phyloP scores from a whole-genome alignment of 2,329 filamentous ascomycete genomes.

The Tolypocladium tropicale region DNA sequence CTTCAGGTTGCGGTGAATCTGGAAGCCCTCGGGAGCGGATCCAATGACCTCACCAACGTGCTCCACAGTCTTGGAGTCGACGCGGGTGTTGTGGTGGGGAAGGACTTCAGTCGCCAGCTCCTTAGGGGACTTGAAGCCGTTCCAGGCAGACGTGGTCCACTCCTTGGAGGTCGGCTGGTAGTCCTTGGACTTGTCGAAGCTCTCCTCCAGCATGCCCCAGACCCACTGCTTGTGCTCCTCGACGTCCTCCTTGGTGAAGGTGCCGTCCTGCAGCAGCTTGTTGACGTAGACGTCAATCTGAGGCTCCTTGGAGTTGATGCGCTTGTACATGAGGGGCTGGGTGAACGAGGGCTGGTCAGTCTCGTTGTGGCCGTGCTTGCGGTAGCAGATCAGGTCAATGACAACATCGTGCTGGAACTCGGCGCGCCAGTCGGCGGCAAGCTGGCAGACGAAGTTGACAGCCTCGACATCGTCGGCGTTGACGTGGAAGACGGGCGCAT shows the following conservation, averaged over 20 bases:
- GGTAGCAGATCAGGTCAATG: conserved; percentile 96
- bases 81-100: conserved; percentile 79
- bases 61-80: conserved; percentile 62
- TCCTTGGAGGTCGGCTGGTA: conserved; percentile 95
- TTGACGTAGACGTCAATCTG: conserved; percentile 88
- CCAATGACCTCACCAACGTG: conserved; percentile 78
- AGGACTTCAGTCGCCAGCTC: conserved; percentile 91
- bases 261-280: conserved; percentile 82
- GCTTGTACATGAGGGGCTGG: conserved; percentile 99
- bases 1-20: conserved; percentile 89
- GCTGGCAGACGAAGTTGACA: conserved; percentile 94
- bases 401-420: conserved; percentile 98
- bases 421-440: conserved; percentile 94
- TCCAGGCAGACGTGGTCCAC: conserved; percentile 98
- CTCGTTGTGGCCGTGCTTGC: conserved; percentile 98
- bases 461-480: conserved; percentile 98
- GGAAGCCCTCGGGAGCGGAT: conserved; percentile 71
- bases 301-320: conserved; percentile 72
- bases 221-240: conserved; percentile 99
- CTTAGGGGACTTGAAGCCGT: conserved; percentile 98
- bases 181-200: conserved; percentile 93
- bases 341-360: conserved; percentile 99
- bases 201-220: conserved; percentile 97
- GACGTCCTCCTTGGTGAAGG: conserved; percentile 93
- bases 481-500: conserved; percentile 97